phyloP scores from a whole-genome alignment of 164 flowering plant species.

The Buxus sempervirens region DNA sequence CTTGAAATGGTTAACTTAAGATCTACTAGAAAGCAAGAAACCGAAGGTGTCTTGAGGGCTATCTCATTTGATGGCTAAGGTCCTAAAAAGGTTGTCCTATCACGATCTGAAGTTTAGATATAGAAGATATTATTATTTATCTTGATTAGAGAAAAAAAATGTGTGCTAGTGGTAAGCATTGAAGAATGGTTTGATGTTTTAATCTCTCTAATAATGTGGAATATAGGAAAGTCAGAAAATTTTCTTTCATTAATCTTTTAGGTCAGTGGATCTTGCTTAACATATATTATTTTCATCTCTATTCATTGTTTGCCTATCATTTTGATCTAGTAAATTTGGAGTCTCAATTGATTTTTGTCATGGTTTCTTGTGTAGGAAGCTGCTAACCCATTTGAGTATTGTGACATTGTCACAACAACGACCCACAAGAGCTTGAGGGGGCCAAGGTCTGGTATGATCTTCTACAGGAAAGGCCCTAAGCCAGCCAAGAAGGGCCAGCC shows the following conservation, averaged over 20 bases:
- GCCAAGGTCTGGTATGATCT: slow-evolving; percentile 99
- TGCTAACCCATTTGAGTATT: slow-evolving; percentile 87
- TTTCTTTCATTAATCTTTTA: background rate
- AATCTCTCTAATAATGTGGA: background rate
- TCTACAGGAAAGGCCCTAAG: slow-evolving; percentile 97
- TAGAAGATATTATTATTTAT: no score
- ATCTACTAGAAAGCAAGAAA: no score
- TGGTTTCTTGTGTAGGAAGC: slow-evolving; percentile 65
- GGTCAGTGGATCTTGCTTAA: background rate
- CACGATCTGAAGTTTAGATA: background rate
- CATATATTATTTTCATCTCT: background rate
- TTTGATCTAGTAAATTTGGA: background rate
- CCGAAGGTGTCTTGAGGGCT: background rate
- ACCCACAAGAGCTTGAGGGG: slow-evolving; percentile 99
- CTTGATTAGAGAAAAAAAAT: no score
- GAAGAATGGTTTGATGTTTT: no score
- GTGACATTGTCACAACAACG: slow-evolving; percentile 96
- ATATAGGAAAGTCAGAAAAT: background rate
- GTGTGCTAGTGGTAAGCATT: no score
- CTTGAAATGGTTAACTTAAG: no score
- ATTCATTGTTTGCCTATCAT: background rate
- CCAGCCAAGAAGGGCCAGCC: slow-evolving; percentile 99
- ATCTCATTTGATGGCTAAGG: background rate
- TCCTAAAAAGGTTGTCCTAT: background rate
- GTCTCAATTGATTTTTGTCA: background rate